Percentiles rank a stretch among this genome's conserved stretches.
Evolutionary conservation across 495 filamentous ascomycete genomes (phyloP).

Genomic region (Aspergillus sclerotioniger): DNA sequence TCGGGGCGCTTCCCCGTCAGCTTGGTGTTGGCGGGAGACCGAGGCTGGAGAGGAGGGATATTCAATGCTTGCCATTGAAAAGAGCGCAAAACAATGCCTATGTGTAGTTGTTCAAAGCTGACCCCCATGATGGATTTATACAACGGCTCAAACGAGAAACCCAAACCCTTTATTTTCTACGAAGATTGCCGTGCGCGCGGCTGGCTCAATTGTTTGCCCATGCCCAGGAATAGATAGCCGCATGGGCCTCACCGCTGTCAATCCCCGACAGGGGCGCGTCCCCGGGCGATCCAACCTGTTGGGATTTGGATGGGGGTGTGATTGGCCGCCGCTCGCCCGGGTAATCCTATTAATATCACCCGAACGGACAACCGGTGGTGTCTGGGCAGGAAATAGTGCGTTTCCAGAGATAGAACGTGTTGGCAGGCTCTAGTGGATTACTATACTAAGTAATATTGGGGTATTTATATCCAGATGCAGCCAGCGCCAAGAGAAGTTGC

Average conservation of each 20-base stretch:
- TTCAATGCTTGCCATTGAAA: not conserved
- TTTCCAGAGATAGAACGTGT: constrained; percentile 14
- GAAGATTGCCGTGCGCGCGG: not conserved
- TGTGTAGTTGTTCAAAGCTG: not conserved
- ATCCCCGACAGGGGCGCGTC: not conserved
- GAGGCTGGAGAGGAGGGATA: not conserved
- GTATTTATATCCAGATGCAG: not conserved
- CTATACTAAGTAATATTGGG: not conserved
- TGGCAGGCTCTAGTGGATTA: not conserved
- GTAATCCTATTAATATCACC: constrained; percentile 7
- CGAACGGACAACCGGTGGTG: not conserved
- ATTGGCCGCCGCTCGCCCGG: not conserved
- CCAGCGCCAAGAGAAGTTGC: not conserved
- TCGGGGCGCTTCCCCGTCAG: not conserved
- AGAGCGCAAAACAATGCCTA: constrained; percentile 1
- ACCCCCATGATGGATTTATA: not conserved
- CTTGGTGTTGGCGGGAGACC: not conserved
- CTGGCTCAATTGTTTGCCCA: not conserved
- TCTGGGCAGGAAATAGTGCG: constrained; percentile 18
- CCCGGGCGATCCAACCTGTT: not conserved
- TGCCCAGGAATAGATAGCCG: not conserved
- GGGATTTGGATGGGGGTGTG: not conserved
- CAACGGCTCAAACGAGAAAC: not conserved
- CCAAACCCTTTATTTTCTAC: not conserved
- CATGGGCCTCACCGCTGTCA: not conserved